phyloP scores from a whole-genome alignment of 202 grass and related monocot species.

The Thinopyrum obtusiflorum region DNA sequence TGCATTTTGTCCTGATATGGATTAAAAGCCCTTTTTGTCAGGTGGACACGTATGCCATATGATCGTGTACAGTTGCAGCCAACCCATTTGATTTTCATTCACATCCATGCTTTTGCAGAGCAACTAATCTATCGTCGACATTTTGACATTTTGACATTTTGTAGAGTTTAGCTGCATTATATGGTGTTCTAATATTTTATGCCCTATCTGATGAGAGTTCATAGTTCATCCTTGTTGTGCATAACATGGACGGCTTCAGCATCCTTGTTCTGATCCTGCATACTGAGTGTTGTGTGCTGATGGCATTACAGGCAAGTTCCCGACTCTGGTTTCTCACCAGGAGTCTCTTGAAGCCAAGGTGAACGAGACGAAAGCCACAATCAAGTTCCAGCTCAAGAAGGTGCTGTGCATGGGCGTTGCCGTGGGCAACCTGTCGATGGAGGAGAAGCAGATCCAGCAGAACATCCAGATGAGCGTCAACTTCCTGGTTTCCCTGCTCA shows the following conservation, averaged over 20 bases:
- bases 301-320: slow-evolving; percentile 58
- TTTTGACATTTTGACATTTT: too few species aligned
- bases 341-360: slow-evolving; percentile 70
- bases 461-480: slow-evolving; percentile 80
- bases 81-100: too few species aligned
- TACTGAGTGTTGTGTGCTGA: neutral
- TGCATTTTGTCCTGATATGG: too few species aligned
- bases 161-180: neutral
- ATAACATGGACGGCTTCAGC: neutral
- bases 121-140: too few species aligned
- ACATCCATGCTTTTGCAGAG: too few species aligned
- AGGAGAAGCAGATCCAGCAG: slow-evolving; percentile 78
- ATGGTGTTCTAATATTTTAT: neutral
- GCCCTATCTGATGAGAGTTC: neutral
- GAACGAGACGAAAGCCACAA: slow-evolving; percentile 73
- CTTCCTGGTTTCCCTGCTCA: slow-evolving; percentile 69
- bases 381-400: slow-evolving; percentile 86
- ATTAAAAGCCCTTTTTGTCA: too few species aligned
- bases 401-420: slow-evolving; percentile 80
- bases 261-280: neutral
- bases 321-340: slow-evolving; percentile 64
- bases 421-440: slow-evolving; percentile 70
- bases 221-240: neutral
- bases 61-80: too few species aligned
- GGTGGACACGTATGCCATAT: too few species aligned